Percentiles rank a stretch among this genome's conserved stretches.
phyloP scores from a whole-genome alignment of 1,284 basidiomycete genomes.

The Ustilago bromivora region DNA sequence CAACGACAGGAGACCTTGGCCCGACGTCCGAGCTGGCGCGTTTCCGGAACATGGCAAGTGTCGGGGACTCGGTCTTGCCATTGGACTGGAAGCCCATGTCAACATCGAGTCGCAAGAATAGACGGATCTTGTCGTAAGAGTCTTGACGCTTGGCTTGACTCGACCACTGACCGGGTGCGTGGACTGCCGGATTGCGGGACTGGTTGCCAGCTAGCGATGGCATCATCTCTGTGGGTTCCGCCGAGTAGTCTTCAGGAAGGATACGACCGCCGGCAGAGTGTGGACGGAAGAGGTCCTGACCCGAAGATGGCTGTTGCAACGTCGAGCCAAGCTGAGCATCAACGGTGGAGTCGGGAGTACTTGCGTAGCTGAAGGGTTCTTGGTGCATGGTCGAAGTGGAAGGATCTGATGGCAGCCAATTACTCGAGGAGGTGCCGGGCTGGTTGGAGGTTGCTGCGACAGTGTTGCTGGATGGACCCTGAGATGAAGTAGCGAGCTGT shows the following conservation, averaged over 20 bases:
- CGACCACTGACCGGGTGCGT: conserved; percentile 48
- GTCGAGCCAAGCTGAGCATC: conserved; percentile 11
- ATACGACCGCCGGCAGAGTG: conserved; percentile 34
- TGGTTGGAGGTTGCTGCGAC: conserved; percentile 11
- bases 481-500: conserved; percentile 36
- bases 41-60: conserved; percentile 47
- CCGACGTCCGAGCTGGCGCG: conserved; percentile 57
- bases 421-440: conserved; percentile 3
- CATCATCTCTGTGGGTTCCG: conserved; percentile 35
- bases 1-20: conserved; percentile 44
- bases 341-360: conserved; percentile 8
- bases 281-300: conserved; percentile 25
- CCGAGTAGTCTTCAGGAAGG: conserved; percentile 33
- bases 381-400: conserved; percentile 9
- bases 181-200: conserved; percentile 14
- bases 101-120: conserved; percentile 57
- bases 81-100: conserved; percentile 57
- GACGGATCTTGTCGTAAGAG: conserved; percentile 58
- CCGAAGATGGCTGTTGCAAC: conserved; percentile 5
- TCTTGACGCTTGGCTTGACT: conserved; percentile 58
- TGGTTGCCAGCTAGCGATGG: conserved; percentile 34
- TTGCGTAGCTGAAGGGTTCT: conserved; percentile 39
- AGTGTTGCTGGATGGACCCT: conserved; percentile 2
- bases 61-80: conserved; percentile 50
- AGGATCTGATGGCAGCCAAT: conserved; percentile 23